Evolutionary conservation across 2,329 filamentous ascomycete species (phyloP), one percentile per base, ranked within the genome.

Genomic region (Aspergillus felis): DNA sequence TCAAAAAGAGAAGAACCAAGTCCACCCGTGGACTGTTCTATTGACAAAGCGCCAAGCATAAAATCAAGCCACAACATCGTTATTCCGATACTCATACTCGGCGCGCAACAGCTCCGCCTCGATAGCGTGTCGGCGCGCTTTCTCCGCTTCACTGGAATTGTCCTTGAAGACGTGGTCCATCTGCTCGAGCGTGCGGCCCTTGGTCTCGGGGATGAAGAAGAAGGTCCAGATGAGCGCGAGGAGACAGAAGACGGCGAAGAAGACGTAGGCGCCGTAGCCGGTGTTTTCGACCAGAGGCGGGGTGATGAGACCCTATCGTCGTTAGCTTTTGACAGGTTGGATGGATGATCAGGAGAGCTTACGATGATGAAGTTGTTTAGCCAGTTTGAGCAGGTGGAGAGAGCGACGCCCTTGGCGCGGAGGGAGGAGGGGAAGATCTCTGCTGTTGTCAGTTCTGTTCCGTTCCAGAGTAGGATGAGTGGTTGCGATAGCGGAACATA

Each of bases 301-400:
- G 0, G 85, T 88, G 28, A 88, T 81, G 64, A 89, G 80, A 38
- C 87, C 85, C 53, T 76, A 22, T 25, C 6, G 7, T 14, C 22
- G 29, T 56, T 56, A 51, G 51, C 42, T 57, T 38, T n/a, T n/a
- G n/a, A n/a, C n/a, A n/a, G n/a, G n/a, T 14, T 3, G 35, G n/a
- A n/a, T 22, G 42, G 4, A 22, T 27, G 25, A 6, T 58, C 10
- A 6, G 74, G 56, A 22, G 9, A 28, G 67, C 70, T 66, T 57
- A 75, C 75, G 27, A 87, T 83, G 52, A 85, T 81, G 61, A 87
- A 87, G 68, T 87, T 87, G 67, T 82, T 84, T 2, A 87, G 71
- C 79, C 87, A 90, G 71, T 86, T 87, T 5, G 81, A 81, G 57
- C 81, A 84, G 0, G 85, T 87, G 0, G 84, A 84, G 2, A 88